A percentile compares a stretch with the other conserved stretches of the same genome.
Conservation (phyloP, 2,329 filamentous ascomycete genomes). For the Niveomyces coronatus region DNA sequence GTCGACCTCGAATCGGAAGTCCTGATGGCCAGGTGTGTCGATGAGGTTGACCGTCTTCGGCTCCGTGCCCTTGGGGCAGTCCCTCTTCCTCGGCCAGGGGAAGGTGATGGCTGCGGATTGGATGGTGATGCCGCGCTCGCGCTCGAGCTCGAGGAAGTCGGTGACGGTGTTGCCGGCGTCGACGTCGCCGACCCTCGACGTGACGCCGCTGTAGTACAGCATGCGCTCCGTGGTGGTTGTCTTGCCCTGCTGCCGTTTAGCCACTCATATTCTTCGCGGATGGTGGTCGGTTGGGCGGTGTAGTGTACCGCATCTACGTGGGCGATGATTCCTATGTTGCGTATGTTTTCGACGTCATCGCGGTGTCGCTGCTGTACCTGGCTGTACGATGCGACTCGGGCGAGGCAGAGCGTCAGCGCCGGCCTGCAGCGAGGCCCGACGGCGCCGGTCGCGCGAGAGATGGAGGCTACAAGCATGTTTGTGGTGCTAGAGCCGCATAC, state of each 20-base stretch:
- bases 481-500: no score
- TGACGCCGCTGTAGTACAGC: conserved; percentile 92
- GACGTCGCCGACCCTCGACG: conserved; percentile 82
- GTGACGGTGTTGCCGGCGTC: conserved; percentile 96
- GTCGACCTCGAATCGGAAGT: conserved; percentile 95
- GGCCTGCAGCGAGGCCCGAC: background rate
- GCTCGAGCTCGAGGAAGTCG: conserved; percentile 88
- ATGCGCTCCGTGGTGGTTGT: conserved; percentile 98
- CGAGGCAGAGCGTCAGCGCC: background rate
- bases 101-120: conserved; percentile 96
- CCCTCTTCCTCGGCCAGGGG: conserved; percentile 63
- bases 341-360: conserved; percentile 42
- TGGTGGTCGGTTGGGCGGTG: no score
- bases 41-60: conserved; percentile 78
- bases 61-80: conserved; percentile 27
- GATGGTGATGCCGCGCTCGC: conserved; percentile 89
- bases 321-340: conserved; percentile 97
- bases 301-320: conserved; percentile 77
- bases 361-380: conserved; percentile 10
- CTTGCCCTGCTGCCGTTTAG: no score
- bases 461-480: background rate
- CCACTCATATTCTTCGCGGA: no score
- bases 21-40: conserved; percentile 92
- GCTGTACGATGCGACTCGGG: conserved; percentile 7
- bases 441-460: background rate